phyloP scores from a whole-genome alignment of 2,329 filamentous ascomycete genomes.

The Rhinocladiella mackenziei region DNA sequence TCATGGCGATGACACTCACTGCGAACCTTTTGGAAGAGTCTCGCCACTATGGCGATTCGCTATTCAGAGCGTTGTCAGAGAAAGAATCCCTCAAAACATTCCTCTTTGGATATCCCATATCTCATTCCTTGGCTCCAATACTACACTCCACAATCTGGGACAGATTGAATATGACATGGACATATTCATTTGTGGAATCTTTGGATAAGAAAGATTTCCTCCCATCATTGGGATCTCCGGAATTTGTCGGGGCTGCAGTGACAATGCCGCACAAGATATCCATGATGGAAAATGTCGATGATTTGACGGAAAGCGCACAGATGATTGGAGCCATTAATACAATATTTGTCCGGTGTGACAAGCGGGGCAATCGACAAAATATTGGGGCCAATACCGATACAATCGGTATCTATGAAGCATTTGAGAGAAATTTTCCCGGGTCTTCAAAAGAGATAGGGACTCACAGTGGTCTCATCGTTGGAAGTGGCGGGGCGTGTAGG shows the following conservation, averaged over 20 bases:
- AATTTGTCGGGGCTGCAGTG: conserved; percentile 59
- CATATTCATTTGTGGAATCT: conserved; percentile 36
- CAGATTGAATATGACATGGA: conserved; percentile 48
- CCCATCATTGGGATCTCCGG: conserved; percentile 33
- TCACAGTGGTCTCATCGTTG: conserved; percentile 70
- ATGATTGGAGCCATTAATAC: conserved; percentile 77
- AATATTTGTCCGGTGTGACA: conserved; percentile 55
- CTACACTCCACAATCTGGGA: conserved; percentile 53
- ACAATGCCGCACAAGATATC: conserved; percentile 84
- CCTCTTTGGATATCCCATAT: conserved; percentile 53
- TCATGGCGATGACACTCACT: no score
- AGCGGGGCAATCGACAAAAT: conserved; percentile 48
- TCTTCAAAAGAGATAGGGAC: conserved; percentile 49
- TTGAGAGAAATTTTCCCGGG: conserved; percentile 49
- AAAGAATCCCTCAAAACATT: conserved; percentile 32
- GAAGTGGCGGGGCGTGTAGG: conserved; percentile 70
- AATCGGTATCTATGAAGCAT: conserved; percentile 69
- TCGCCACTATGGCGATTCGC: neutral
- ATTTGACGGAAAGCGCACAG: conserved; percentile 65
- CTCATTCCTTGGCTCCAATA: conserved; percentile 53
- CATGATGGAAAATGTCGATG: conserved; percentile 68
- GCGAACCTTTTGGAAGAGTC: conserved; percentile 2
- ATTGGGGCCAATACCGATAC: conserved; percentile 79
- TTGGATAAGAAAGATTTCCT: conserved; percentile 32
- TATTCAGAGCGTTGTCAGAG: neutral